Evolutionary conservation across 2,329 filamentous ascomycete species (phyloP).

Genomic region (Colletotrichum cuscutae): DNA sequence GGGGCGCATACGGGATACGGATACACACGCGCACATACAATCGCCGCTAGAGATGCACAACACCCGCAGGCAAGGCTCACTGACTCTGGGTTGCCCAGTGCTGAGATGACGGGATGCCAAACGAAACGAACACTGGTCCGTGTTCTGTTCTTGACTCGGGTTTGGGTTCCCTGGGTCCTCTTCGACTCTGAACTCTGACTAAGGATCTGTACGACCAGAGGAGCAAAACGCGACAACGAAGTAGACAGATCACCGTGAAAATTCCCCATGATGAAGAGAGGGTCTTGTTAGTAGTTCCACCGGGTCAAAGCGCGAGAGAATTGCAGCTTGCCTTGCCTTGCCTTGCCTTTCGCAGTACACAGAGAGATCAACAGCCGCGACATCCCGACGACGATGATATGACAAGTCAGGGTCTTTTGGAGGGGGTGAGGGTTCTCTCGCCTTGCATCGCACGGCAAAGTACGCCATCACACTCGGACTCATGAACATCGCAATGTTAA

Average conservation of each 20-base stretch:
- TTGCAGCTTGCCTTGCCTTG: not conserved
- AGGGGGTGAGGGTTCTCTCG: not conserved
- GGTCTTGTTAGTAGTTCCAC: not conserved
- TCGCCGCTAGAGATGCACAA: constrained; percentile 6
- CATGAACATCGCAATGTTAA: constrained; percentile 8
- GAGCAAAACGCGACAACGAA: not conserved
- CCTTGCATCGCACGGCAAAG: not conserved
- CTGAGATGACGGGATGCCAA: not conserved
- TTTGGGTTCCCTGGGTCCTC: not conserved
- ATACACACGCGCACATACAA: constrained; percentile 2
- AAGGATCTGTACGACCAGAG: not conserved
- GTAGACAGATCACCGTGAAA: not conserved
- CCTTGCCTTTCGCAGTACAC: not conserved
- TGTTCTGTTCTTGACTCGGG: not conserved
- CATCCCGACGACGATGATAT: not conserved
- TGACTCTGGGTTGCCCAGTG: not conserved
- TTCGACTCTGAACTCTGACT: not conserved
- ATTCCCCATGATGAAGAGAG: not conserved
- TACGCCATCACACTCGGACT: not conserved
- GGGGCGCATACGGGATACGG: not conserved
- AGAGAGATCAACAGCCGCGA: not conserved
- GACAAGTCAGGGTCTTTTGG: not conserved
- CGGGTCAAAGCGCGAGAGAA: not conserved
- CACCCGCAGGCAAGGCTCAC: not conserved
- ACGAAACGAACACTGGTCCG: not conserved